These are phyloP conservation scores for Cyclospora cayetanensis DNA, from an alignment of 169 alveolate species.

Conservation along the genomic window DNA sequence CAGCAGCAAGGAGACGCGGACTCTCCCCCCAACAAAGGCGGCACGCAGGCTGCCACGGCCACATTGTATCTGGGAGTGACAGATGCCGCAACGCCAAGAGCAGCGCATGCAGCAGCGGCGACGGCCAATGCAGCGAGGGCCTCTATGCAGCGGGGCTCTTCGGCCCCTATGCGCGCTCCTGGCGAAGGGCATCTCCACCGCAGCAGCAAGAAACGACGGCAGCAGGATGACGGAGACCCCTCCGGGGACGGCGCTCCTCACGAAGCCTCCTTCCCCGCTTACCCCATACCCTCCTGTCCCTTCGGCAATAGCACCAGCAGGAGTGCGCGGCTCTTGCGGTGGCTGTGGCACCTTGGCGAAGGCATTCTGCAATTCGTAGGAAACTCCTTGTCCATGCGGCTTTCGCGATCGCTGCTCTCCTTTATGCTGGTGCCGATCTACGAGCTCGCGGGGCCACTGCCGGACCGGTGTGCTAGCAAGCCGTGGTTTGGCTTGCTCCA, in stretches of 20 bases:
- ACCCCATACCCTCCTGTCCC: no score
- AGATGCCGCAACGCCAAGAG: neutral
- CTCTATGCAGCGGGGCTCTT: neutral
- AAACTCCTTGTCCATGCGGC: constrained; percentile 35
- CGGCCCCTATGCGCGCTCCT: neutral
- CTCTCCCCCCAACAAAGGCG: neutral
- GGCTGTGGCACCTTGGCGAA: neutral
- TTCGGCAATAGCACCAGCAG: neutral
- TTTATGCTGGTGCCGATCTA: constrained; percentile 18
- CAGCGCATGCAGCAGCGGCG: neutral
- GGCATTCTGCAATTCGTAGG: neutral
- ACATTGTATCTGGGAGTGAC: neutral
- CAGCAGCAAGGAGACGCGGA: neutral
- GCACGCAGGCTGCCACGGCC: neutral
- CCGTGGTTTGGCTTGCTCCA: constrained; percentile 55
- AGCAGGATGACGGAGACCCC: neutral
- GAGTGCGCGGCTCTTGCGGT: neutral
- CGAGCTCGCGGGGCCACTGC: neutral
- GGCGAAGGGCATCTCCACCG: neutral
- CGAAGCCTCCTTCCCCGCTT: no score
- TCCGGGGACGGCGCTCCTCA: neutral
- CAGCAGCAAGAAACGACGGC: constrained; percentile 7
- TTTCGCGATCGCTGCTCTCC: neutral
- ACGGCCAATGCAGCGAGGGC: no score
- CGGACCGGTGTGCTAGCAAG: neutral